Evolutionary conservation across 345 rosid species (phyloP).

Genomic region (Eucalyptus pumila): DNA sequence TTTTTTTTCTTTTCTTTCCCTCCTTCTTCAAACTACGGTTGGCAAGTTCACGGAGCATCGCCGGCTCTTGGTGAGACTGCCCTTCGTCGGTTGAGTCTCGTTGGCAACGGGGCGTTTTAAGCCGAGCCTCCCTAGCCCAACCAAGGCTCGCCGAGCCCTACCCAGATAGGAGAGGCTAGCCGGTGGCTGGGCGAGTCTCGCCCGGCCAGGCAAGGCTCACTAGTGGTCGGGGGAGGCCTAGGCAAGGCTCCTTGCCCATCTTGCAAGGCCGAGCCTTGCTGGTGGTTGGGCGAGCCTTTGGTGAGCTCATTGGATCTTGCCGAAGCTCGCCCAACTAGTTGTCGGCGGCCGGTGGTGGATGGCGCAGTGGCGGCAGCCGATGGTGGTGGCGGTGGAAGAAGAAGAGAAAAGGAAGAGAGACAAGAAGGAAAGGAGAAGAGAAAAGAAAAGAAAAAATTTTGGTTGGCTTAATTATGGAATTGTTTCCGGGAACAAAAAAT

Average conservation of each 20-base stretch:
- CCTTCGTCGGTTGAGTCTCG: accelerated
- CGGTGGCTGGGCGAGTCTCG: accelerated
- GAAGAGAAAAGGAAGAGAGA: no score
- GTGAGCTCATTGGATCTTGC: accelerated
- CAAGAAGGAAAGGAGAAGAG: no score
- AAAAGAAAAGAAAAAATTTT: no score
- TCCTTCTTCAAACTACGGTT: no score
- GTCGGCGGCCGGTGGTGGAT: accelerated
- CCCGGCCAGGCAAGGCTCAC: accelerated
- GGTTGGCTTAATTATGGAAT: no score
- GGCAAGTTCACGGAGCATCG: accelerated
- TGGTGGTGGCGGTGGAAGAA: no score
- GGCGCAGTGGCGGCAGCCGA: accelerated
- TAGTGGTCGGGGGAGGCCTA: accelerated
- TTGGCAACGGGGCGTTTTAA: no score
- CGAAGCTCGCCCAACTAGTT: accelerated
- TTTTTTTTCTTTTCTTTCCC: accelerated
- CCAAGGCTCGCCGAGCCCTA: accelerated
- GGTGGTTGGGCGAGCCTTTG: accelerated
- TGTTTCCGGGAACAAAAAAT: accelerated
- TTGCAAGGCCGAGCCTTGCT: accelerated
- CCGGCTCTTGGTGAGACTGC: accelerated
- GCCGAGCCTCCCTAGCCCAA: accelerated
- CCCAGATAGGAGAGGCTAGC: accelerated
- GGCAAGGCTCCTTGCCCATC: no score